Base-by-base conservation (phyloP, 2,329 filamentous ascomycete species). In the Exophiala sp. region DNA sequence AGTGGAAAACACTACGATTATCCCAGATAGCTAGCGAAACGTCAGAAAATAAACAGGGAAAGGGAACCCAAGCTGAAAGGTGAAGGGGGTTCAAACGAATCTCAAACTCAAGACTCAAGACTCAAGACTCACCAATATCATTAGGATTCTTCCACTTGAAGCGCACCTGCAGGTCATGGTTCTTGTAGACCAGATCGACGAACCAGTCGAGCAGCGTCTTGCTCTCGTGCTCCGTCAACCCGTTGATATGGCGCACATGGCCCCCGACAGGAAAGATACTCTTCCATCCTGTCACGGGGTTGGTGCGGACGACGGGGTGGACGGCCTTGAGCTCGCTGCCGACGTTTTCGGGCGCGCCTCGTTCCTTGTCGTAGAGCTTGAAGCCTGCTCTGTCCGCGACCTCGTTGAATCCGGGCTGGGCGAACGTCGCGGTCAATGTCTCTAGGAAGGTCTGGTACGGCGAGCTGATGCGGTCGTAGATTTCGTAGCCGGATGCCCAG, bases 401-500 rank as follows among this genome's bases (percentile, higher is more conserved):
- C 13, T 74, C 64, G 49, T 70, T 69, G 64, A 80, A 82, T 1
- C 65, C 63, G 0, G 76, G 70, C 0, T 71, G 72, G 54, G 74
- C 75, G 43, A 71, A 77, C 0, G 75, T 79, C 2, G 74, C 81
- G 0, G 78, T 82, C 6, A 84, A 65, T 0, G 65, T 64, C 47
- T 84, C 80, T 22, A 83, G 70, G 63, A 83, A 83, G 19, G 67
- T 67, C 50, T 77, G 78, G 46, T 78, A 77, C 0, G 77, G 68
- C 2, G 70, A 39, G 45, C 46, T 53, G 35, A 86, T 70, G 22
- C 79, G 75, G 60, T 86, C 81, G 59, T 83, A 85, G 10, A 83
- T 65, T 58, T 85, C 81, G 60, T 84, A 84, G 0, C 80, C 80
- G 1, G 79, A 82, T 0, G 81, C 82, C 80, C 81, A 85, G 4